Evolutionary conservation across 768 basidiomycete genomes (phyloP), one percentile per base, ranked within the genome.

Genomic region (Xerocomellus dryophilus): DNA sequence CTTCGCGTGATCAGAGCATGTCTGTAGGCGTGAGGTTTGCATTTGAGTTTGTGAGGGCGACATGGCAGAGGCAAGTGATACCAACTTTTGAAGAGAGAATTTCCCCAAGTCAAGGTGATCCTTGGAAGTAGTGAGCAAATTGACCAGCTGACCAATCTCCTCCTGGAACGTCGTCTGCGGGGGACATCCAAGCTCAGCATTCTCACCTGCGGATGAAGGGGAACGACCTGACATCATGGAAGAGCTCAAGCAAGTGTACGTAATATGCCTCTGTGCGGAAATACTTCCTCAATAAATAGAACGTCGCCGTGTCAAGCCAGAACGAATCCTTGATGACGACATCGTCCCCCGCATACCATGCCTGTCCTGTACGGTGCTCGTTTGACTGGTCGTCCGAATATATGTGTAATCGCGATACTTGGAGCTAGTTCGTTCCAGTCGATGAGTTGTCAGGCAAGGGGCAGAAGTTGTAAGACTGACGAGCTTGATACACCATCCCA

Each of bases 31-130:
- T 31, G 21, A 25, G 21, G 23, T 23, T 2, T 23, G 23, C 3
- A 5, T 6, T 25, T 25, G 25, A 25, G 25, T 23, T 7, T 17
- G 12, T 11, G 39, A 14, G 25, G 17, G 12, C 32, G 25, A 32
- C 32, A 32, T 10, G 2, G 17, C 17, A 36, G 36, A n/a, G 32
- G 31, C 35, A 17, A 21, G 7, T n/a, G 5, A 44, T 17, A 21
- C 48, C 5, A 15, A 53, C 53, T 21, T 54, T 35, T 54, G 32
- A 7, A 54, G 32, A 0, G 53, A 53, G 20, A 54, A 53, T 42
- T 34, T 53, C 17, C 18, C n/a, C 10, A 54, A 15, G 31, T 54
- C 51, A 7, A 54, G 18, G 14, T 8, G 51, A 7, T 35, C 27
- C 12, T 42, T 34, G 3, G 53, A 20, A 7, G 34, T 20, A 0